Evolutionary conservation across 345 rosid species (phyloP).

Genomic region (Hibiscus tridactylites): DNA sequence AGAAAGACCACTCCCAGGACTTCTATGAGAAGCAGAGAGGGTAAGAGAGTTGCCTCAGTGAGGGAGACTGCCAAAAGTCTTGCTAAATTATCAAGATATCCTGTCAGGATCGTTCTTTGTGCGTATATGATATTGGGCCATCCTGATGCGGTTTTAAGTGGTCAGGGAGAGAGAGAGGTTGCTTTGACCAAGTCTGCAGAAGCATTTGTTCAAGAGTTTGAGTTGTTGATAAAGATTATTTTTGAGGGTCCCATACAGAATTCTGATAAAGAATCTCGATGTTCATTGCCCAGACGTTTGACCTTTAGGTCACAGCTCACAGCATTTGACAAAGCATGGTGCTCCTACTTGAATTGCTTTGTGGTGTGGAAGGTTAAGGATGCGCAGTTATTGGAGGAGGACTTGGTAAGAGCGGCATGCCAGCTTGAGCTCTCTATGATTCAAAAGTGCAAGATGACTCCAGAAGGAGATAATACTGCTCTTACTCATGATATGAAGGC

Average conservation of each 20-base stretch:
- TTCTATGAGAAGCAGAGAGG: slow-evolving; percentile 42
- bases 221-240: slow-evolving; percentile 60
- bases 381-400: slow-evolving; percentile 78
- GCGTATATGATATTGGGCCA: slow-evolving; percentile 96
- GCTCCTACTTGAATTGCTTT: slow-evolving; percentile 71
- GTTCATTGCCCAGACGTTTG: slow-evolving; percentile 34
- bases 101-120: slow-evolving; percentile 79
- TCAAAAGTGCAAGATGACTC: slow-evolving; percentile 70
- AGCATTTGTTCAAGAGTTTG: slow-evolving; percentile 58
- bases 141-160: slow-evolving; percentile 93
- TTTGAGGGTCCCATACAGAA: slow-evolving; percentile 63
- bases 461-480: slow-evolving; percentile 42
- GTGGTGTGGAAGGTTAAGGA: slow-evolving; percentile 97
- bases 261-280: slow-evolving; percentile 42
- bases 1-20: slow-evolving; percentile 39
- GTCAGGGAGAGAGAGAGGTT: slow-evolving; percentile 79
- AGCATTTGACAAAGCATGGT: slow-evolving; percentile 84
- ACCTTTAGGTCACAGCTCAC: slow-evolving; percentile 74
- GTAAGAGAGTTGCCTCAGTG: slow-evolving; percentile 33
- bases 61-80: slow-evolving; percentile 36
- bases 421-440: slow-evolving; percentile 98
- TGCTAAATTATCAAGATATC: slow-evolving; percentile 58
- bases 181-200: slow-evolving; percentile 63
- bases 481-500: slow-evolving; percentile 96
- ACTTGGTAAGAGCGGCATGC: slow-evolving; percentile 94